Conservation (phyloP, 129 eudicot genomes). For the Saussurea involucrata region DNA sequence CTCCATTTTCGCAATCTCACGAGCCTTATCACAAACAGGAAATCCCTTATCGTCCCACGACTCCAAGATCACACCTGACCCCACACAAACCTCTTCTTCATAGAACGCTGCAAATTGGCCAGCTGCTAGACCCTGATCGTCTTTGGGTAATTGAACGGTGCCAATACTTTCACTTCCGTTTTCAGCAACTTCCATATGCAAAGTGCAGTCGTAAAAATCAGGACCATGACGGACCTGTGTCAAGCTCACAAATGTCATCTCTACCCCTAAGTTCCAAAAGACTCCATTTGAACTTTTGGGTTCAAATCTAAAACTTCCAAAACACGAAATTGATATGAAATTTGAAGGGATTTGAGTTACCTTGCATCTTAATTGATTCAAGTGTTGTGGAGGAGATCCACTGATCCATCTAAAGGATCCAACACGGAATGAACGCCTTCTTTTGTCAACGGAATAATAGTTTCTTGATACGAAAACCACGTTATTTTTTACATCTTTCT, state of each 20-base stretch:
- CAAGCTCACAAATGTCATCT: neutral
- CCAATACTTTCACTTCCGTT: conserved; percentile 52
- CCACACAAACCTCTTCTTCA: conserved; percentile 57
- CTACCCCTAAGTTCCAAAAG: neutral
- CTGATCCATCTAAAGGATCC: conserved; percentile 86
- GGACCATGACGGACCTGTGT: conserved; percentile 96
- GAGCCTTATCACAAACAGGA: conserved; percentile 81
- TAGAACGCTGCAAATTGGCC: conserved; percentile 98
- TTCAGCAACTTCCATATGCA: conserved; percentile 51
- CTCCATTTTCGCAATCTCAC: conserved; percentile 69
- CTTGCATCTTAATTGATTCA: conserved; percentile 77
- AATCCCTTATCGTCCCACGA: conserved; percentile 86
- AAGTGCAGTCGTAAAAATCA: conserved; percentile 57
- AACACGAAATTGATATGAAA: neutral
- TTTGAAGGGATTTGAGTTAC: conserved; percentile 27
- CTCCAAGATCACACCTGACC: conserved; percentile 94
- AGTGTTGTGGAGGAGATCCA: conserved; percentile 48
- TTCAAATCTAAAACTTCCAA: neutral
- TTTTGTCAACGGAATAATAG: conserved; percentile 81
- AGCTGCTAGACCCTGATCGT: conserved; percentile 98
- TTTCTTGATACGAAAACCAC: conserved; percentile 89
- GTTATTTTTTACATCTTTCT: conserved; percentile 76
- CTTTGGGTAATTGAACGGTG: conserved; percentile 65
- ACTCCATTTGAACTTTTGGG: neutral
- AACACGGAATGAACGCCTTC: conserved; percentile 86